Conservation (phyloP, 129 eudicot species). For the Artemisia annua region DNA sequence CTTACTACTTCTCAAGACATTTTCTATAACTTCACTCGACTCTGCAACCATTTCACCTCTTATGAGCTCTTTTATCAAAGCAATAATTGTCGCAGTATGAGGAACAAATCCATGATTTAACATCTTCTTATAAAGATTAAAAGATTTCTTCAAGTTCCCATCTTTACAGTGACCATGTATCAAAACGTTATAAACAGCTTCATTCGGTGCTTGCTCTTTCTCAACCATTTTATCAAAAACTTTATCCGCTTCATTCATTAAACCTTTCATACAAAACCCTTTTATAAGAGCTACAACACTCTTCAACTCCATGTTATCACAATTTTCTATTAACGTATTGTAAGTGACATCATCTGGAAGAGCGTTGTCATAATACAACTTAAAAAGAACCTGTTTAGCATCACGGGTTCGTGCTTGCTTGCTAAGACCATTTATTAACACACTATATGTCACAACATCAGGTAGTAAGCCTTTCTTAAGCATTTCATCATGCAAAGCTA, state of each 20-base stretch:
- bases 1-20: slow-evolving; percentile 67
- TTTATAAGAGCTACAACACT: slow-evolving; percentile 70
- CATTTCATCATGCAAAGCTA: slow-evolving; percentile 80
- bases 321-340: slow-evolving; percentile 66
- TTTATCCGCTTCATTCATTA: slow-evolving; percentile 89
- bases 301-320: slow-evolving; percentile 52
- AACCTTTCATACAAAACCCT: slow-evolving; percentile 94
- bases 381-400: slow-evolving; percentile 82
- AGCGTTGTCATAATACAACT: slow-evolving; percentile 65
- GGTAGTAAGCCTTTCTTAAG: slow-evolving; percentile 76
- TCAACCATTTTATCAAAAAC: slow-evolving; percentile 70
- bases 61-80: slow-evolving; percentile 66
- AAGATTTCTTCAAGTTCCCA: slow-evolving; percentile 73
- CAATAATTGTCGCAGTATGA: slow-evolving; percentile 77
- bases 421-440: slow-evolving; percentile 83
- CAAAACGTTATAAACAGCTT: slow-evolving; percentile 67
- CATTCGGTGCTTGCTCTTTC: slow-evolving; percentile 44
- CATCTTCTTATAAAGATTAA: slow-evolving; percentile 70
- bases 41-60: slow-evolving; percentile 57
- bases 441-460: slow-evolving; percentile 87
- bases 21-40: slow-evolving; percentile 60
- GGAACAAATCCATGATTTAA: slow-evolving; percentile 56
- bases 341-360: slow-evolving; percentile 80
- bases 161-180: slow-evolving; percentile 88
- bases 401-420: slow-evolving; percentile 87